Conservation (phyloP, 1,284 basidiomycete species). For the Malassezia sp. region DNA sequence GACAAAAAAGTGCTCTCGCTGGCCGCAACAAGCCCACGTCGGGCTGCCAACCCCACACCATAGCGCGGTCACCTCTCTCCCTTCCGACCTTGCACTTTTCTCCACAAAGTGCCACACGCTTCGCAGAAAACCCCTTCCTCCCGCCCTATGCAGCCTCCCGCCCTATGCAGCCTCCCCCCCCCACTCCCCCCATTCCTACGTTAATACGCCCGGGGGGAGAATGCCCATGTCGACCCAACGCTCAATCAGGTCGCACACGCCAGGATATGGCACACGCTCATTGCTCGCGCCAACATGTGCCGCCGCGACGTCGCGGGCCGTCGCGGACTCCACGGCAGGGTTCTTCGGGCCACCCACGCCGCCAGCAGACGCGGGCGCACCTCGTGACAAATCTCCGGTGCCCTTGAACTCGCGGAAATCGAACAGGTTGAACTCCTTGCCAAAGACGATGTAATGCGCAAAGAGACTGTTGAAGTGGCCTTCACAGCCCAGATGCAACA, state of each 20-base stretch:
- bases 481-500: slow-evolving; percentile 83
- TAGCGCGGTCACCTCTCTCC: no score
- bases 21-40: no score
- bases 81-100: no score
- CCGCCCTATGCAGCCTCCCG: no score
- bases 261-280: slow-evolving; percentile 45
- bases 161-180: no score
- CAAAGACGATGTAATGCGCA: slow-evolving; percentile 75
- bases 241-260: slow-evolving; percentile 75
- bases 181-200: no score
- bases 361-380: slow-evolving; percentile 13
- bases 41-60: no score
- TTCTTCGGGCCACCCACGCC: slow-evolving; percentile 12
- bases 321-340: slow-evolving; percentile 6
- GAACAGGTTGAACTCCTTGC: slow-evolving; percentile 68
- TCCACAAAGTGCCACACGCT: no score
- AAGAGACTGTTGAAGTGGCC: slow-evolving; percentile 97
- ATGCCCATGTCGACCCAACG: slow-evolving; percentile 75
- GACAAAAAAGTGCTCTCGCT: no score
- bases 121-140: no score
- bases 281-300: not conserved
- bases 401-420: slow-evolving; percentile 61
- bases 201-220: slow-evolving; percentile 51
- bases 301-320: slow-evolving; percentile 2
- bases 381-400: slow-evolving; percentile 10